Evolutionary conservation across 2,329 filamentous ascomycete genomes (phyloP).

Genomic region (Colletotrichum ledebouriae): DNA sequence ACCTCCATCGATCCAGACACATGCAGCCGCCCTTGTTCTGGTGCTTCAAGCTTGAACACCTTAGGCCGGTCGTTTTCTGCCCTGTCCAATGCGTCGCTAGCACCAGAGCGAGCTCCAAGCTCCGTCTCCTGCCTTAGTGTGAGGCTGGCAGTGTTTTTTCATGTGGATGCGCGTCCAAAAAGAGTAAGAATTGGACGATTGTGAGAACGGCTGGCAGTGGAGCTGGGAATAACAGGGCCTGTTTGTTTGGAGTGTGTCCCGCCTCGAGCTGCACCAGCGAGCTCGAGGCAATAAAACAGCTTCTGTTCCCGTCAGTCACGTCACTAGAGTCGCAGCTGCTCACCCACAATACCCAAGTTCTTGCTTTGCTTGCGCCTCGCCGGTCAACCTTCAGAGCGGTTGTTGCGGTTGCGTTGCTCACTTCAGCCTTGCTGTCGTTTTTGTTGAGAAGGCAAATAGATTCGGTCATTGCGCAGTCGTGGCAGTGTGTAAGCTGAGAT

Average conservation of each 20-base stretch:
- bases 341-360: constrained; percentile 29
- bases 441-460: constrained; percentile 14
- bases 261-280: constrained; percentile 29
- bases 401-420: constrained; percentile 8
- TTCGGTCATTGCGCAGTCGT: constrained; percentile 15
- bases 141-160: constrained; percentile 10
- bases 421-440: constrained; percentile 12
- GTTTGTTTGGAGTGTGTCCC: constrained; percentile 27
- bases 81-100: constrained; percentile 35
- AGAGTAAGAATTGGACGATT: constrained; percentile 34
- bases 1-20: constrained; percentile 38
- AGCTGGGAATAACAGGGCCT: constrained; percentile 26
- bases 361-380: constrained; percentile 3
- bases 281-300: constrained; percentile 33
- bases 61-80: constrained; percentile 32
- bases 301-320: constrained; percentile 18
- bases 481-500: constrained; percentile 11
- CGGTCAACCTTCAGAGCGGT: neutral
- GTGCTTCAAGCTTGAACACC: constrained; percentile 34
- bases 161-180: constrained; percentile 38
- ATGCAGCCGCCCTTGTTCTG: constrained; percentile 39
- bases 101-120: constrained; percentile 38
- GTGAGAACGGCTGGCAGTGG: constrained; percentile 26
- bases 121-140: constrained; percentile 25
- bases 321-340: constrained; percentile 30